Percentiles rank a stretch among this genome's conserved stretches.
phyloP scores from a whole-genome alignment of 495 filamentous ascomycete genomes.

The Aspergillus leporis region DNA sequence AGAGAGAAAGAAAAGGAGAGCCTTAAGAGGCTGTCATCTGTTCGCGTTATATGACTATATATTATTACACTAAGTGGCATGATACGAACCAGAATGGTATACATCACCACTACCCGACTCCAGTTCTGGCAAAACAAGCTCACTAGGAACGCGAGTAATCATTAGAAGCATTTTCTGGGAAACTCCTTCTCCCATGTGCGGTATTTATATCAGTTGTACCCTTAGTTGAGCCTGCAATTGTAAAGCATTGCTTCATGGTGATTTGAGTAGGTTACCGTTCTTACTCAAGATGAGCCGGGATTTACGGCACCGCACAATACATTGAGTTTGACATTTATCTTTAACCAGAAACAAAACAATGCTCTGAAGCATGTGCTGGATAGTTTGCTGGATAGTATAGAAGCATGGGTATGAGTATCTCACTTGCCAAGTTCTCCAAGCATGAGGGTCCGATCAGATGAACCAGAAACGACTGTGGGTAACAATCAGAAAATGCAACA shows the following conservation, averaged over 20 bases:
- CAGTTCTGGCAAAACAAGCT: not conserved
- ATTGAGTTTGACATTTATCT: not conserved
- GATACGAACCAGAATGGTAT: no score
- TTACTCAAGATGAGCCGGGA: not conserved
- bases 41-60: not conserved
- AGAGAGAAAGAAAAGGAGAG: not conserved
- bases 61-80: not conserved
- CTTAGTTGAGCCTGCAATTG: not conserved
- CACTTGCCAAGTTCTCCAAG: constrained; percentile 73
- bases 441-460: constrained; percentile 77
- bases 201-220: not conserved
- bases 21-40: not conserved
- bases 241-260: not conserved
- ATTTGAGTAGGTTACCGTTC: not conserved
- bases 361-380: not conserved
- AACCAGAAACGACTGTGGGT: constrained; percentile 75
- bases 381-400: not conserved
- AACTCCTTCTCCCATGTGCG: not conserved
- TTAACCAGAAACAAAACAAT: not conserved
- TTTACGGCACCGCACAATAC: not conserved
- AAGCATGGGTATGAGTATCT: constrained; percentile 9
- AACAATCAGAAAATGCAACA: constrained; percentile 9
- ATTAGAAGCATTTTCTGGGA: not conserved
- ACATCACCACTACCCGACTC: not conserved
- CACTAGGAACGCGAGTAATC: not conserved